phyloP scores from a whole-genome alignment of 441 rosid species.

The Melastoma candidum region DNA sequence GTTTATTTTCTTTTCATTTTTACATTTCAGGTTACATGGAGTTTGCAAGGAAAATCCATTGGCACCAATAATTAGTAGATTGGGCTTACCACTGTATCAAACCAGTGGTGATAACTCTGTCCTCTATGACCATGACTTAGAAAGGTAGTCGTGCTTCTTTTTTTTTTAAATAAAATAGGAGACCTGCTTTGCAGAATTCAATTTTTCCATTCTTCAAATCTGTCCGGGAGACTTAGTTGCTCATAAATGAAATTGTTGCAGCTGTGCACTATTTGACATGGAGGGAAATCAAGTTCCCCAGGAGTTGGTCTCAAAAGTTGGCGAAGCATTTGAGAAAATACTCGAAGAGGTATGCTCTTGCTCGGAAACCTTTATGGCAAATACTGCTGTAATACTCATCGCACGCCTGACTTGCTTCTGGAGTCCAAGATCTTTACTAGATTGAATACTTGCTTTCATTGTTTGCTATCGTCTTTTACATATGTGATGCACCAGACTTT shows the following conservation, averaged over 20 bases:
- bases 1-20: background rate
- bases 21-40: constrained; percentile 63
- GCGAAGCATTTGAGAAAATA: constrained; percentile 67
- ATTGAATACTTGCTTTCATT: background rate
- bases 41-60: constrained; percentile 83
- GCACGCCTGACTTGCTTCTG: no score
- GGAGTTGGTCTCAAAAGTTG: constrained; percentile 55
- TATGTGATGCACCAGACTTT: constrained; percentile 12
- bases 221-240: constrained; percentile 8
- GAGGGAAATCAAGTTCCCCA: constrained; percentile 56
- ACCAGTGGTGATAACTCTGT: constrained; percentile 88
- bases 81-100: constrained; percentile 66
- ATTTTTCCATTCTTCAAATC: background rate
- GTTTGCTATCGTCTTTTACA: constrained; percentile 2
- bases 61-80: constrained; percentile 63
- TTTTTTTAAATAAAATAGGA: background rate
- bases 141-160: constrained; percentile 36
- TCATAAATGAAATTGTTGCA: constrained; percentile 23
- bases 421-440: background rate
- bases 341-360: constrained; percentile 49
- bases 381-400: no score
- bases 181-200: background rate
- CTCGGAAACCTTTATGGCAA: no score
- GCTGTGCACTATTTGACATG: constrained; percentile 56
- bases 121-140: constrained; percentile 82